These are phyloP conservation scores for rapeseed (Brassica napus) DNA, from an alignment of 345 rosid species.

Conservation along the genomic window Da-Ae NC_063452.1:44753501-44754000, in stretches of 20 bases:
- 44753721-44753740: background rate
- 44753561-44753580: no score
- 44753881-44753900: conserved; percentile 43
- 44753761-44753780: background rate
- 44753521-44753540: background rate
- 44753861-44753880: conserved; percentile 41
- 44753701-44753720: background rate
- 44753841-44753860: conserved; percentile 55
- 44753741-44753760: background rate
- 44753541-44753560: background rate
- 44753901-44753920: conserved; percentile 56
- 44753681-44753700: background rate
- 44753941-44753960: conserved; percentile 41
- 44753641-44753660: background rate
- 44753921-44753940: conserved; percentile 65
- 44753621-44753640: no score
- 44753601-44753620: no score
- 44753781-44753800: conserved; percentile 16
- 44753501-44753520: background rate
- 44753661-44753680: background rate
- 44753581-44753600: no score
- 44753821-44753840: conserved; percentile 61
- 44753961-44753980: conserved; percentile 59
- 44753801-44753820: conserved; percentile 19
- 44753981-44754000: conserved; percentile 49